Evolutionary conservation across 192 early-diverging fungal genomes (phyloP), one percentile per base, ranked within the genome.

Genomic region (Backusella westeae): DNA sequence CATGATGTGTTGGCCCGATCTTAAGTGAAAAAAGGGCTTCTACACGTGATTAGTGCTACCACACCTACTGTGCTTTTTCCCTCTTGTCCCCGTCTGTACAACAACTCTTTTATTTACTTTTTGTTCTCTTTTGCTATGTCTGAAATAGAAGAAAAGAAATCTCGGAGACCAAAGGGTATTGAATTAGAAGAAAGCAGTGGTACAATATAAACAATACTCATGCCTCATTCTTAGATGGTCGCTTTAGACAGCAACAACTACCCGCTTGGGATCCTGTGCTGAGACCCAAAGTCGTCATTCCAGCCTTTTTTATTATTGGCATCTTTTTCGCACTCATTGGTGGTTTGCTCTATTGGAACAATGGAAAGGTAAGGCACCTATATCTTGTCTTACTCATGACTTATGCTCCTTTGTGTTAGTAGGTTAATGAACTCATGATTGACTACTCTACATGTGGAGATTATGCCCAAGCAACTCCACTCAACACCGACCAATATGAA

Each of bases 231-330:
- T 23, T 78, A 91, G 90, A 98, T 86, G 95, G 95, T 32, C 94
- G 95, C 15, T 98, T 98, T 82, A 97, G 95, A 86, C 97, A 99
- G 83, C 97, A 99, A 81, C 93, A 96, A 21, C 89, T 99, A 75
- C 94, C 93, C 73, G 95, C 97, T 12, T 99, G 97, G 97, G 96
- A 99, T 86, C 97, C 97, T 6, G 91, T 99, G 29, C 85, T 99
- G 67, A 99, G 95, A n/a, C 96, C 97, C 73, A 96, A 96, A 78
- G 93, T 93, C 42, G 96, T 97, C 15, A 83, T 99, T 4, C 97
- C 97, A 2, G 93, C 95, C 23, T 96, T 97, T 77, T 99, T 99
- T 83, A 86, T 95, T 70, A 87, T 99, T 70, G 97, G 97, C 12
- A 87, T 95, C 12, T 86, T 97, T 17, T 99, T 99, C 85, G 91